Evolutionary conservation across 148 eudicot species (phyloP).

Genomic region (Rhododendron ovatum): DNA sequence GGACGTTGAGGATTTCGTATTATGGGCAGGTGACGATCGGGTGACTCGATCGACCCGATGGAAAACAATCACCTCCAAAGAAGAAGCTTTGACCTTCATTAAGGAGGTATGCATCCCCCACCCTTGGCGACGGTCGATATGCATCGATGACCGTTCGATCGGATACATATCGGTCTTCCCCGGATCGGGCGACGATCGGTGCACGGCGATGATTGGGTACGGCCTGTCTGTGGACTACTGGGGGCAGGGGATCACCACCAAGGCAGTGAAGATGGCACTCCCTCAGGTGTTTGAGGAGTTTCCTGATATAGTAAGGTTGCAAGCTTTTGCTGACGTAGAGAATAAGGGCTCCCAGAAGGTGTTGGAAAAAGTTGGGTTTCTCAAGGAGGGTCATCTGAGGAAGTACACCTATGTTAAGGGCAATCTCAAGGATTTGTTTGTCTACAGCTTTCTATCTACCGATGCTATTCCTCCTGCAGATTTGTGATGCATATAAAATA

Average conservation of each 20-base stretch:
- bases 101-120: constrained; percentile 26
- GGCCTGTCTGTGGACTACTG: constrained; percentile 32
- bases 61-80: constrained; percentile 15
- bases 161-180: constrained; percentile 31
- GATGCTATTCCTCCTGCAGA: constrained; percentile 16
- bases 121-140: constrained; percentile 40
- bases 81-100: constrained; percentile 34
- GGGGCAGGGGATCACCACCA: constrained; percentile 50
- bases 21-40: constrained; percentile 22
- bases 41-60: constrained; percentile 15
- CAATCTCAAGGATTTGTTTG: constrained; percentile 24
- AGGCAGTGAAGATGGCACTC: constrained; percentile 41
- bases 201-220: constrained; percentile 39
- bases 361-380: constrained; percentile 53
- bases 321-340: constrained; percentile 43
- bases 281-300: constrained; percentile 32
- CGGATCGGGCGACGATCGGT: constrained; percentile 23
- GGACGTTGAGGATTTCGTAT: constrained; percentile 19
- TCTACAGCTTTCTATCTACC: constrained; percentile 38
- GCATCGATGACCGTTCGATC: constrained; percentile 31
- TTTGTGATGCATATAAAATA: not conserved
- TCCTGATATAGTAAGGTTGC: constrained; percentile 38
- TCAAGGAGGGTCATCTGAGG: constrained; percentile 41
- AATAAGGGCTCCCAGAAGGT: constrained; percentile 58
- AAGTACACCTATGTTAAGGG: constrained; percentile 39